These are phyloP conservation scores for Plasmodium cynomolgi DNA, from an alignment of 169 alveolate species.

Conservation along the genomic window DNA sequence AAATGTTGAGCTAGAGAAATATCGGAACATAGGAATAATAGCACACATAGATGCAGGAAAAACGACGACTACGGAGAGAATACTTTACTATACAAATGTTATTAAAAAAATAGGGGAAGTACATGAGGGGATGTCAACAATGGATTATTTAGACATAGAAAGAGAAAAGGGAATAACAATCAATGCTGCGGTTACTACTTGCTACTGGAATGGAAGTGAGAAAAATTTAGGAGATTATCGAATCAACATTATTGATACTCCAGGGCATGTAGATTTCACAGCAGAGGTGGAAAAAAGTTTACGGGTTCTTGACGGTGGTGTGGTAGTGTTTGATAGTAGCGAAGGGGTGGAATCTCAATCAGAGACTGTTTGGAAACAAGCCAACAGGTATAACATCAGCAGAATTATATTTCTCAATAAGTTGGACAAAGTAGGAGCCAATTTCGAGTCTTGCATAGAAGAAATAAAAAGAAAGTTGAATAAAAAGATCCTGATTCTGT, in stretches of 20 bases:
- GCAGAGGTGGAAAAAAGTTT: constrained; percentile 95
- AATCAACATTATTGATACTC: constrained; percentile 97
- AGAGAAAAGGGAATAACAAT: constrained; percentile 97
- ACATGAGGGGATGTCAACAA: constrained; percentile 93
- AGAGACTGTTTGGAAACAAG: constrained; percentile 96
- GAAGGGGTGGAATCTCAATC: constrained; percentile 97
- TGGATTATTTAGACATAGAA: constrained; percentile 97
- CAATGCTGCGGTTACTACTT: constrained; percentile 96
- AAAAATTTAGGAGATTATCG: constrained; percentile 85
- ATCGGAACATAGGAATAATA: constrained; percentile 94
- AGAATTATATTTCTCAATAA: constrained; percentile 94
- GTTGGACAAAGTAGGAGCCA: constrained; percentile 95
- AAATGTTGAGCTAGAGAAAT: constrained; percentile 75
- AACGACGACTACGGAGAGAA: constrained; percentile 97
- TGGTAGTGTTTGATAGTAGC: constrained; percentile 96
- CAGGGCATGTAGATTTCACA: constrained; percentile 97
- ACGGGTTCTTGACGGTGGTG: constrained; percentile 97
- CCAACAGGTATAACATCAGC: constrained; percentile 91
- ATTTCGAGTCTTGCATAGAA: constrained; percentile 87
- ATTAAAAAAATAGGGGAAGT: constrained; percentile 90
- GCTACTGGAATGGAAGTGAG: constrained; percentile 92
- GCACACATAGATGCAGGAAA: constrained; percentile 99
- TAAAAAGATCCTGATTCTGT: constrained; percentile 90
- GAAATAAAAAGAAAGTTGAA: constrained; percentile 89
- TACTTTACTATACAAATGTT: constrained; percentile 94